These are phyloP conservation scores for Neurospora cerealis DNA, from an alignment of 495 filamentous ascomycete genomes.

Conservation along the genomic window DNA sequence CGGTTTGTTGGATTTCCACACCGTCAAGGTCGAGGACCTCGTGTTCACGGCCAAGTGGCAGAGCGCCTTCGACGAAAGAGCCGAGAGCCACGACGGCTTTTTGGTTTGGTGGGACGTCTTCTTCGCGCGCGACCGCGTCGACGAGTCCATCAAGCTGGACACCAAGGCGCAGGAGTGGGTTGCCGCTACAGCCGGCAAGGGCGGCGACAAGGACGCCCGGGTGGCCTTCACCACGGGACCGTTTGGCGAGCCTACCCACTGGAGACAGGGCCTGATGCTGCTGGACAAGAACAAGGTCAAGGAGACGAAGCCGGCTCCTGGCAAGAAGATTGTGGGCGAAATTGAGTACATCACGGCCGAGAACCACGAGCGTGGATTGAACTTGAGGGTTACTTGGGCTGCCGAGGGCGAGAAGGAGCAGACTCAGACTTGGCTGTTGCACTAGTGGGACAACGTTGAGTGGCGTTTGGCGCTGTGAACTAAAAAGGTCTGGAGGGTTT, in stretches of 20 bases:
- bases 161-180: conserved; percentile 25
- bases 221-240: conserved; percentile 72
- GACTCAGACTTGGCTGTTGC: conserved; percentile 35
- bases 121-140: conserved; percentile 43
- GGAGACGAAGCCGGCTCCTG: conserved; percentile 15
- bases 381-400: conserved; percentile 34
- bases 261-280: conserved; percentile 67
- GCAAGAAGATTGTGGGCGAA: conserved; percentile 30
- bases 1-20: conserved; percentile 71
- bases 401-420: conserved; percentile 20
- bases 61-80: conserved; percentile 23
- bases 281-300: conserved; percentile 25
- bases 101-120: conserved; percentile 76
- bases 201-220: conserved; percentile 26
- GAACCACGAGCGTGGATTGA: conserved; percentile 37
- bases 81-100: conserved; percentile 60
- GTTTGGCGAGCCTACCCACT: conserved; percentile 69
- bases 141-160: conserved; percentile 7
- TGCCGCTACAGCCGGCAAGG: conserved; percentile 18
- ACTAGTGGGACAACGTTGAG: conserved; percentile 10
- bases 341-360: conserved; percentile 38
- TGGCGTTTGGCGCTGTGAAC: neutral
- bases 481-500: neutral
- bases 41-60: conserved; percentile 61
- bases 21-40: conserved; percentile 60